A percentile compares a stretch with the other conserved stretches of the same genome.
Evolutionary conservation across 2,329 filamentous ascomycete species (phyloP).

Genomic region (Sporothrix brunneoviolacea): DNA sequence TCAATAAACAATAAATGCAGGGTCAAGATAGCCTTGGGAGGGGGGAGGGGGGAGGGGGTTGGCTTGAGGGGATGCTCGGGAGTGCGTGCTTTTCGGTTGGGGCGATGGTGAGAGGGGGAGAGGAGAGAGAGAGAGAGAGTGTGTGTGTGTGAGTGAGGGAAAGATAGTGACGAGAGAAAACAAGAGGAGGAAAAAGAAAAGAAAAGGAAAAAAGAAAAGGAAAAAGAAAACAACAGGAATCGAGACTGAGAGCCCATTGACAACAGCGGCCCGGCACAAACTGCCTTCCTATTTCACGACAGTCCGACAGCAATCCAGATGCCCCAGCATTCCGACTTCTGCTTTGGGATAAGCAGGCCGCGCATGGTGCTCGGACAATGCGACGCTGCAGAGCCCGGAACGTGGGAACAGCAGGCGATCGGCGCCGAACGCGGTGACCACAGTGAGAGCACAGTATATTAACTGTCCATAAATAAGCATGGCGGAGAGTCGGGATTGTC

Average conservation of each 20-base stretch:
- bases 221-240: not conserved
- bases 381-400: constrained; percentile 5
- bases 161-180: not conserved
- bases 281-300: constrained; percentile 9
- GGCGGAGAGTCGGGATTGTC: no score
- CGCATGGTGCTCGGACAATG: constrained; percentile 4
- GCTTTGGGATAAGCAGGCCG: constrained; percentile 2
- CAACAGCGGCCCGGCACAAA: not conserved
- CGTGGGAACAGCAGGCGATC: no score
- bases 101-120: no score
- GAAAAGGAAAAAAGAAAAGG: not conserved
- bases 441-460: no score
- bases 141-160: no score
- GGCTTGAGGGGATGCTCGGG: no score
- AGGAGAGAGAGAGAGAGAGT: no score
- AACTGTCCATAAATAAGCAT: no score
- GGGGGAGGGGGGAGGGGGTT: no score
- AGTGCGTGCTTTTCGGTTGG: no score
- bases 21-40: not conserved
- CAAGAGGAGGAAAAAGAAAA: constrained; percentile 2
- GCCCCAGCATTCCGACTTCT: constrained; percentile 1
- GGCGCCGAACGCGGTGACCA: no score
- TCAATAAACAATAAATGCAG: constrained; percentile 5
- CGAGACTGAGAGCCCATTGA: not conserved
- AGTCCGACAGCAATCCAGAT: not conserved